Conservation (phyloP, 768 basidiomycete genomes). For the Mycena polygramma region DNA sequence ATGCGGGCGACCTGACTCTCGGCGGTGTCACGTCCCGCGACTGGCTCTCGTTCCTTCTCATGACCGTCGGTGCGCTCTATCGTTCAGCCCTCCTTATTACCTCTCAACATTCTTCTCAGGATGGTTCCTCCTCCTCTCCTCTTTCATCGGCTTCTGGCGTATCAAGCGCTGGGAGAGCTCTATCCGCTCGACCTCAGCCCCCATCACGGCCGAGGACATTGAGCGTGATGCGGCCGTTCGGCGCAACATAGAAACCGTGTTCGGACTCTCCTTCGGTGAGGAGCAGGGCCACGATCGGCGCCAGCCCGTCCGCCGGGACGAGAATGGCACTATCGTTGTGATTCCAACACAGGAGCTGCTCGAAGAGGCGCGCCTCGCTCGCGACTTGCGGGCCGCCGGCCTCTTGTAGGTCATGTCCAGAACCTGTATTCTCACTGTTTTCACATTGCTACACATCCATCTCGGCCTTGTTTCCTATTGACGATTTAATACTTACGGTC, state of each 20-base stretch:
- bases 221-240: slow-evolving; percentile 66
- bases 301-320: slow-evolving; percentile 35
- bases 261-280: slow-evolving; percentile 59
- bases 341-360: slow-evolving; percentile 48
- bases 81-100: neutral
- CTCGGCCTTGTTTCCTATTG: neutral
- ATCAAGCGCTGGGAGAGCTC: slow-evolving; percentile 88
- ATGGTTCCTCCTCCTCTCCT: slow-evolving; percentile 93
- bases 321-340: slow-evolving; percentile 44
- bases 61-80: slow-evolving; percentile 77
- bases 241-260: slow-evolving; percentile 63
- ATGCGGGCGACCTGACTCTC: slow-evolving; percentile 41
- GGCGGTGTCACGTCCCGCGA: slow-evolving; percentile 70
- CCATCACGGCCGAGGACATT: slow-evolving; percentile 59
- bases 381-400: slow-evolving; percentile 68
- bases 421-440: neutral
- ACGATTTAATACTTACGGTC: slow-evolving; percentile 29
- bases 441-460: neutral
- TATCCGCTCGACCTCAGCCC: slow-evolving; percentile 59
- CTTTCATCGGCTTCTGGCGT: slow-evolving; percentile 85
- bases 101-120: slow-evolving; percentile 55
- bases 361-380: slow-evolving; percentile 61
- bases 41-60: slow-evolving; percentile 92
- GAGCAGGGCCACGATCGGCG: slow-evolving; percentile 41
- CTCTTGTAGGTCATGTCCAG: slow-evolving; percentile 53